Base-by-base conservation (phyloP, 1,284 basidiomycete genomes). In the Ustilago vetiveriae region DNA sequence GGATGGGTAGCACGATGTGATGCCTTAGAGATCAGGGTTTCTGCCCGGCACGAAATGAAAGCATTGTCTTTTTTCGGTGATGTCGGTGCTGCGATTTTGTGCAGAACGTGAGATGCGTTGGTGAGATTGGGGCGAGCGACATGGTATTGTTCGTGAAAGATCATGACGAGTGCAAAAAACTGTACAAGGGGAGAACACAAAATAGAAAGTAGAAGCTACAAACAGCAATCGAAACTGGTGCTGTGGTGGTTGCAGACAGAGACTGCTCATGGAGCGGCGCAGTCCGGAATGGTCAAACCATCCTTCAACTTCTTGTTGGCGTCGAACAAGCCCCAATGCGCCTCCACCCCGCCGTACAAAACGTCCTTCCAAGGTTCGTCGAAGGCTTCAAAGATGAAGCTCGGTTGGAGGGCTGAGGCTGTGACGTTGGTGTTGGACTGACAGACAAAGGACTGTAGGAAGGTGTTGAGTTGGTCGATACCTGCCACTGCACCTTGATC, bases 391-490 rank as follows among this genome's bases (percentile, higher is more conserved):
- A 83, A 83, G 68, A 79, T 83, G 47, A 72, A 80, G 48, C 70
- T 74, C 4, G 58, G 57, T 36, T 69, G 67, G 0, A 56, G 27
- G 4, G 27, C 57, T 3, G 93, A 94, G n/a, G 87, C 84, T 7
- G 91, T 91, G 32, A 87, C 86, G 71, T 92, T 91, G 30, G 81
- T 54, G 82, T 94, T 97, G 10, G 93, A 90, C 73, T 90, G 87
- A 82, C 94, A 98, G 24, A 94, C 89, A 75, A 92, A 98, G 0
- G 86, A 88, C 77, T 95, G 86, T 45, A 98, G 80, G 85, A 92
- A 95, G 6, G 78, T 63, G 55, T 78, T 72, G 37, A 78, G 50
- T 33, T 76, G 44, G 23, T 3, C 21, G 10, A 76, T 37, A 6
- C 74, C 72, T 9, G 76, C 74, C 2, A 52, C 41, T 8, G 75